Conservation (phyloP, 345 rosid species). For the Eucalyptus polyanthemos region DNA sequence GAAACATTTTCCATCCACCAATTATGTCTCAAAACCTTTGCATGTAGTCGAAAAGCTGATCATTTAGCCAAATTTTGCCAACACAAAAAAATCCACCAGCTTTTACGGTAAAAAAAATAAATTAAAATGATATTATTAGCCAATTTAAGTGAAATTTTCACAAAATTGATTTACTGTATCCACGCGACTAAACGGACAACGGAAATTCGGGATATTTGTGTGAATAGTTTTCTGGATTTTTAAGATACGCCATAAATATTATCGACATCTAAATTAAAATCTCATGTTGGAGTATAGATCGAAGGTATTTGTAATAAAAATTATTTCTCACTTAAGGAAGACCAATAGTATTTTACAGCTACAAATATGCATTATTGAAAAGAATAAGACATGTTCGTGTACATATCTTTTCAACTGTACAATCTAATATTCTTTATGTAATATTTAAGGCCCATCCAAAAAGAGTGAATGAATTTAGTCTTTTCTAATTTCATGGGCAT, state of each 20-base stretch:
- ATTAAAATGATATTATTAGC: neutral
- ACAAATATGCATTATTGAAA: neutral
- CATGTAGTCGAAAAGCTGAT: neutral
- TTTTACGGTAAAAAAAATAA: neutral
- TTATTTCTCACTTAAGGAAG: neutral
- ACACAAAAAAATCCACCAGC: neutral
- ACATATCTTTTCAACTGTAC: neutral
- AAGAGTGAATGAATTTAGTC: neutral
- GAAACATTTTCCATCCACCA: neutral
- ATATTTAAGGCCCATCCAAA: neutral
- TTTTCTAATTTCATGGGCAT: neutral
- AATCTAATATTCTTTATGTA: neutral
- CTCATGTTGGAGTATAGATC: neutral
- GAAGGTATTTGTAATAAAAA: neutral
- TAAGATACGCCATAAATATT: neutral
- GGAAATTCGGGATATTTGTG: no score
- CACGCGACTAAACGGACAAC: neutral
- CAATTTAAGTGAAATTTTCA: neutral
- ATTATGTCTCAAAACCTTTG: neutral
- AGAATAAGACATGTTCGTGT: neutral
- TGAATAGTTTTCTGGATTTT: neutral
- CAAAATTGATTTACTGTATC: neutral
- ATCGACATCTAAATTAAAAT: neutral
- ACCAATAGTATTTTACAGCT: neutral
- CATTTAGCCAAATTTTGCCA: neutral